Evolutionary conservation across 352 stramenopile species (phyloP).

Genomic region (Globisporangium nagaii): DNA sequence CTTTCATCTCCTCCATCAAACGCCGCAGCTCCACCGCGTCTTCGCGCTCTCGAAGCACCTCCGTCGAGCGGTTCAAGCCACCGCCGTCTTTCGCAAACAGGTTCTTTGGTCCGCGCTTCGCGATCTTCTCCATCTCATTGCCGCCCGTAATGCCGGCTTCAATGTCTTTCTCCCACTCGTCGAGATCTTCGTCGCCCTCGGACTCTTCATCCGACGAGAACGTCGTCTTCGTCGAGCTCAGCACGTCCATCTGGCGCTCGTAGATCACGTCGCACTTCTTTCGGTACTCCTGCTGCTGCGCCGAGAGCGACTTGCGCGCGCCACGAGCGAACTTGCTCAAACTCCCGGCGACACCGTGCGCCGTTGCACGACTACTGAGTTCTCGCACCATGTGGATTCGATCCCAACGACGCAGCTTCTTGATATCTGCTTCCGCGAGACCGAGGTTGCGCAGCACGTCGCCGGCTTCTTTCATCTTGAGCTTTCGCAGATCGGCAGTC

Average conservation of each 20-base stretch:
- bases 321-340: slow-evolving; percentile 81
- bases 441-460: slow-evolving; percentile 77
- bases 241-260: slow-evolving; percentile 76
- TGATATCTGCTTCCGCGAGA: slow-evolving; percentile 74
- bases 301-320: slow-evolving; percentile 71
- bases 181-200: slow-evolving; percentile 61
- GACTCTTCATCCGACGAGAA: slow-evolving; percentile 78
- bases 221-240: slow-evolving; percentile 46
- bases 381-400: slow-evolving; percentile 79
- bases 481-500: slow-evolving; percentile 77
- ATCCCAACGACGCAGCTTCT: slow-evolving; percentile 78
- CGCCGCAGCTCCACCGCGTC: slow-evolving; percentile 73
- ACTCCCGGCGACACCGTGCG: slow-evolving; percentile 59
- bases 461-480: slow-evolving; percentile 84
- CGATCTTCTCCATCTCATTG: slow-evolving; percentile 43
- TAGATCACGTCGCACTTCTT: slow-evolving; percentile 85
- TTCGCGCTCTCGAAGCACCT: slow-evolving; percentile 66
- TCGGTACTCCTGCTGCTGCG: slow-evolving; percentile 81
- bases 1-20: slow-evolving; percentile 81
- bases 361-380: slow-evolving; percentile 67
- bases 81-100: slow-evolving; percentile 71
- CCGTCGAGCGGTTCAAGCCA: slow-evolving; percentile 71
- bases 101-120: slow-evolving; percentile 65
- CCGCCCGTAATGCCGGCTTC: slow-evolving; percentile 70
- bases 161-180: slow-evolving; percentile 71